A percentile compares a stretch with the other conserved stretches of the same genome.
Evolutionary conservation across 768 basidiomycete genomes (phyloP).

Genomic region (Coprinellus micaceus): DNA sequence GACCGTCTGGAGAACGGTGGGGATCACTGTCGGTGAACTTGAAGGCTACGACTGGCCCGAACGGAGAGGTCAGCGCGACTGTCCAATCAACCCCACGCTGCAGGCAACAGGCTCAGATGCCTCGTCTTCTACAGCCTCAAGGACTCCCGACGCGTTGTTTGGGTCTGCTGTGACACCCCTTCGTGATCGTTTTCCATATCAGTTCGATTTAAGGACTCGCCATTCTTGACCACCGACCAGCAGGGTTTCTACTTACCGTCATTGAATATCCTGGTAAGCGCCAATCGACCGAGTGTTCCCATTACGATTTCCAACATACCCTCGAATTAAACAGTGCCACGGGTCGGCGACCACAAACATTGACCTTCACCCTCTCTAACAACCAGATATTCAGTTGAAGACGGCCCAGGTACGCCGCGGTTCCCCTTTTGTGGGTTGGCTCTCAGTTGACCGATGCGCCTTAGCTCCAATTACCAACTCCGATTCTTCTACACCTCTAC

Average conservation of each 20-base stretch:
- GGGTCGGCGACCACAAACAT: slow-evolving; percentile 64
- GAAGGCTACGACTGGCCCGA: no score
- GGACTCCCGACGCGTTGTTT: slow-evolving; percentile 26
- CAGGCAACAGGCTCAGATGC: slow-evolving; percentile 28
- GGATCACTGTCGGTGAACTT: no score
- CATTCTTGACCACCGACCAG: slow-evolving; percentile 70
- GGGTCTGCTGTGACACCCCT: slow-evolving; percentile 10
- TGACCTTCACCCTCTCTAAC: slow-evolving; percentile 60
- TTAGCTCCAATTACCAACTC: slow-evolving; percentile 70
- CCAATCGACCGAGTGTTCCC: no score
- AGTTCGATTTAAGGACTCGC: slow-evolving; percentile 76
- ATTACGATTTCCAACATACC: background rate
- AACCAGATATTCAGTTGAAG: slow-evolving; percentile 64
- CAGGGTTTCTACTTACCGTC: slow-evolving; percentile 56
- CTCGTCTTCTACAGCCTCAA: slow-evolving; percentile 26
- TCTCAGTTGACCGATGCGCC: background rate
- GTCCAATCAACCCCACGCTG: no score
- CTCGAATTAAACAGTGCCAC: slow-evolving; percentile 74
- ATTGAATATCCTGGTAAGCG: slow-evolving; percentile 77
- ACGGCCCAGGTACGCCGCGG: slow-evolving; percentile 52
- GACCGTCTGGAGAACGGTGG: no score
- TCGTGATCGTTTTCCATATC: slow-evolving; percentile 34
- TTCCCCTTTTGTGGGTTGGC: background rate
- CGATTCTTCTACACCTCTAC: slow-evolving; percentile 85
- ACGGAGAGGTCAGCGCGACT: no score